Base-by-base conservation (phyloP, 805 yeast species). In the Kazachstania africana region DNA sequence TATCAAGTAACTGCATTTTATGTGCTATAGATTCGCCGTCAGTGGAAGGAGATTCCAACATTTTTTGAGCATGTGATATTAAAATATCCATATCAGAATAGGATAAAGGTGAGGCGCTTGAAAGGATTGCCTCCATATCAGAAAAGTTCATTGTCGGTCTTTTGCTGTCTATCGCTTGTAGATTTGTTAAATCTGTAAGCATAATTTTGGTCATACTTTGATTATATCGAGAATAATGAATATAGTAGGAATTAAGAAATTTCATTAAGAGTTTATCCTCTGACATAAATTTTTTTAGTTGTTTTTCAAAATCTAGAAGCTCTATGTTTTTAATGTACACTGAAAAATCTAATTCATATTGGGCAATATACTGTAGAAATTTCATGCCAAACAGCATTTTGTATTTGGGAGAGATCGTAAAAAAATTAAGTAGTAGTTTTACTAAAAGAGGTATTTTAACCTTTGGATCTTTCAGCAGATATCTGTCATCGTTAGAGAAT, bases 341-440 rank as follows among this genome's bases (percentile, higher is more conserved):
- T 9, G 40, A 40, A 27, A 48, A 47, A 6, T 32, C 19, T 12
- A 52, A 32, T 12, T 45, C 39, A 31, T 37, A 52, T 26, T 44
- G 45, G 12, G 33, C 30, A n/a, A 48, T 32, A 18, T 53, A 53
- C 30, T 53, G 52, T 13, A 52, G 34, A 35, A 53, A 44, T 36
- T 55, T 55, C 29, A 55, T 26, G 3, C 54, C 57, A 28, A 50
- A 48, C 10, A 51, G 31, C 3, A 39, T 35, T 35, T 46, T 50
- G 17, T 32, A 38, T 5, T 31, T 31, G 3, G 52, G 42, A 20
- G 42, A 23, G 6, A 41, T 19, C 1, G 47, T 37, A 19, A 41
- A 52, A 30, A 47, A 44, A 34, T 46, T 48, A 13, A 54, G 40
- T 13, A 51, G 14, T 2, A 54, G 29, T 35, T 54, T 53, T 4